These are phyloP conservation scores for Dorcoceras hygrometricum DNA, from an alignment of 257 asterid species.

Conservation along the genomic window DNA sequence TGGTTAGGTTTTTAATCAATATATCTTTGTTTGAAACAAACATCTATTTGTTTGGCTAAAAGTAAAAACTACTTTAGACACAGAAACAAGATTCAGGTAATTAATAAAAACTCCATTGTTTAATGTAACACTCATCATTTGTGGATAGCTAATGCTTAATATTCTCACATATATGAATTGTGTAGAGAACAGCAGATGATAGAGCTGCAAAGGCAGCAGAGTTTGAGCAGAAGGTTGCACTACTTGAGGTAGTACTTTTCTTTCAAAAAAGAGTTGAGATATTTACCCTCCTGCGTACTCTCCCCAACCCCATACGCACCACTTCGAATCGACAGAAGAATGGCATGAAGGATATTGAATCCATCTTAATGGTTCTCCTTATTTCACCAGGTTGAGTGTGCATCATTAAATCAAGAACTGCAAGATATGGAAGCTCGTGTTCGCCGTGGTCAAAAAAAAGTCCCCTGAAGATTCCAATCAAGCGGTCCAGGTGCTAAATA, in stretches of 20 bases:
- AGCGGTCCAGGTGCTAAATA: conserved; percentile 70
- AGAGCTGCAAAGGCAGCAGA: conserved; percentile 89
- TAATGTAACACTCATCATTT: background rate
- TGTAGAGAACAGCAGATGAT: conserved; percentile 93
- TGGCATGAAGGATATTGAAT: conserved; percentile 16
- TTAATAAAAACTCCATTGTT: background rate
- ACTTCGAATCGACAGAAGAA: conserved; percentile 21
- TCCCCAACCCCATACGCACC: conserved; percentile 14
- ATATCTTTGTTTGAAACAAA: background rate
- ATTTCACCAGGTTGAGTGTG: conserved; percentile 76
- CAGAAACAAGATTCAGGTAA: background rate
- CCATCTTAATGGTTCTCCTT: conserved; percentile 14
- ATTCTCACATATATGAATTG: conserved; percentile 26
- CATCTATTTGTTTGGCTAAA: background rate
- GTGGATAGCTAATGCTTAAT: conserved; percentile 11
- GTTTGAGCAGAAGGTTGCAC: conserved; percentile 95
- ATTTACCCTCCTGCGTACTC: conserved; percentile 12
- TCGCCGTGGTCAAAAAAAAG: conserved; percentile 91
- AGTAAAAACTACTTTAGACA: background rate
- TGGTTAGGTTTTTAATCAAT: background rate
- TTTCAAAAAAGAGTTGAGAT: conserved; percentile 16
- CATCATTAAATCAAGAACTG: conserved; percentile 88
- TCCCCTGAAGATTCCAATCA: conserved; percentile 91
- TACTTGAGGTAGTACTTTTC: conserved; percentile 79
- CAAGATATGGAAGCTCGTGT: conserved; percentile 95